Percentiles rank a stretch among this genome's conserved stretches.
These are phyloP conservation scores for Chamaecyparis obtusa DNA, from an alignment of 75 land plant species.

Conservation along the genomic window DNA sequence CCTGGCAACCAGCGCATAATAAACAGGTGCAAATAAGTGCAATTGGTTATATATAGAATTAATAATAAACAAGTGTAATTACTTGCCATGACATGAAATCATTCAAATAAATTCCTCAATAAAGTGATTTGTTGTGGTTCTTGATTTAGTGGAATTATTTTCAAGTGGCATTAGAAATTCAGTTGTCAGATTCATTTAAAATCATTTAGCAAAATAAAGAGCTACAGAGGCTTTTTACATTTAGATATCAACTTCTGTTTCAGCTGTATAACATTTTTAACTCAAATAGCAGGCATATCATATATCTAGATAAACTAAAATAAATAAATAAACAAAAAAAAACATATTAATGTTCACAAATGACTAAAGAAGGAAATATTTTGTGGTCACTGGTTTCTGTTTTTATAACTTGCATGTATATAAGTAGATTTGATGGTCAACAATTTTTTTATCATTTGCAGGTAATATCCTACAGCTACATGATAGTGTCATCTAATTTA, in stretches of 20 bases:
- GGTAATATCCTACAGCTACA: not conserved
- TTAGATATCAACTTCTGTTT: not conserved
- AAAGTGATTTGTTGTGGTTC: too few relatives aligned
- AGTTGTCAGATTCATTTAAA: too few relatives aligned
- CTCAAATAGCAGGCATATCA: not conserved
- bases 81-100: too few relatives aligned
- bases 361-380: not conserved
- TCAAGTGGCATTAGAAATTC: too few relatives aligned
- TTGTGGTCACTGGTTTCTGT: not conserved
- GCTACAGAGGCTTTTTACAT: too few relatives aligned
- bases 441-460: not conserved
- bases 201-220: too few relatives aligned
- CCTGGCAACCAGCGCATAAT: too few relatives aligned
- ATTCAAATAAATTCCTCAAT: too few relatives aligned
- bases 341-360: not conserved
- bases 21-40: too few relatives aligned
- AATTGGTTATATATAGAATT: too few relatives aligned
- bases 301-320: not conserved
- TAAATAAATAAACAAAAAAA: not conserved
- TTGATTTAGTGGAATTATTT: too few relatives aligned
- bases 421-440: not conserved
- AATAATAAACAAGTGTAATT: too few relatives aligned
- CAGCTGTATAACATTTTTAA: not conserved
- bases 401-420: not conserved
- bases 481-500: not conserved